Conservation (phyloP, 1,139 yeast genomes). For the Blastobotrys malaysiensis region DNA sequence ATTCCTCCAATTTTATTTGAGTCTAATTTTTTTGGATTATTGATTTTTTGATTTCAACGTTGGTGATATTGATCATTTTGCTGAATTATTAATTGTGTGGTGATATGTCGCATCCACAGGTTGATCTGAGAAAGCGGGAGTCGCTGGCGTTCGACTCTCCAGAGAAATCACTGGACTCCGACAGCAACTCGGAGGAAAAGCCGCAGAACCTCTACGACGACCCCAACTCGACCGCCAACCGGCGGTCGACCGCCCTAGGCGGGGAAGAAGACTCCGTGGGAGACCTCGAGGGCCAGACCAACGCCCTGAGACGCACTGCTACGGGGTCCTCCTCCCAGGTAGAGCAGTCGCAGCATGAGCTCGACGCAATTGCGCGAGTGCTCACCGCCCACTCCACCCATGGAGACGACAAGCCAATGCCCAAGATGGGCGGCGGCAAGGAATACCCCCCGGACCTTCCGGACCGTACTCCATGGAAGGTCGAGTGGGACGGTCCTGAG, state of each 20-base stretch:
- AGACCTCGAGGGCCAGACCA: constrained; percentile 1
- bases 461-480: constrained; percentile 43
- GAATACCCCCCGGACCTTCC: constrained; percentile 46
- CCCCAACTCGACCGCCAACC: background rate
- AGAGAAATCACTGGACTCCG: background rate
- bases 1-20: background rate
- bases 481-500: constrained; percentile 46
- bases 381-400: constrained; percentile 7
- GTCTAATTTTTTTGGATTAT: too few species aligned
- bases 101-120: background rate
- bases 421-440: constrained; percentile 41
- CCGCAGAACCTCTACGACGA: background rate
- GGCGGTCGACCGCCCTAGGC: background rate
- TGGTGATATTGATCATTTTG: background rate
- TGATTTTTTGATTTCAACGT: background rate
- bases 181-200: background rate
- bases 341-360: constrained; percentile 1
- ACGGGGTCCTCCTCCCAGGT: background rate
- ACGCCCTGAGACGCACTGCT: constrained; percentile 5
- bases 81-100: background rate
- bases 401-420: constrained; percentile 32
- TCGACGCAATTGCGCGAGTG: constrained; percentile 7
- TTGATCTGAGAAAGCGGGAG: background rate
- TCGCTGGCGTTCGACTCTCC: background rate
- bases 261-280: background rate